These are phyloP conservation scores for Danielozyma ontarioensis DNA, from an alignment of 805 yeast species.

Conservation along the genomic window DNA sequence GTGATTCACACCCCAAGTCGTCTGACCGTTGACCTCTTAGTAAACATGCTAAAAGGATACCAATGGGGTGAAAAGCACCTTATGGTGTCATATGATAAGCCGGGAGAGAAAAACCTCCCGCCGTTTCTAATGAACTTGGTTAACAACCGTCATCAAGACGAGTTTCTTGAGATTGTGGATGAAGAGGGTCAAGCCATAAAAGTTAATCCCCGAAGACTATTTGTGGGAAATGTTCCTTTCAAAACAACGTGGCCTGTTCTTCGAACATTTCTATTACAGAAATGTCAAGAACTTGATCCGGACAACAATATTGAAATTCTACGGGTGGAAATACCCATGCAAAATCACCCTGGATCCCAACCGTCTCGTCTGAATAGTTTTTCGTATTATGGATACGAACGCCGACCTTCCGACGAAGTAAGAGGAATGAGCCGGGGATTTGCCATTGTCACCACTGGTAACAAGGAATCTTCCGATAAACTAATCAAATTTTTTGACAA, in stretches of 20 bases:
- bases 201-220: conserved; percentile 41
- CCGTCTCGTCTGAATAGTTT: no score
- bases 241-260: conserved; percentile 32
- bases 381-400: no score
- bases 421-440: conserved; percentile 45
- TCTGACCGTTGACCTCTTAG: background rate
- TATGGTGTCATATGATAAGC: background rate
- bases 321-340: conserved; percentile 40
- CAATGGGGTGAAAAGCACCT: background rate
- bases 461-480: conserved; percentile 41
- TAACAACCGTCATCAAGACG: conserved; percentile 1
- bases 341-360: conserved; percentile 4
- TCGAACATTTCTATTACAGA: conserved; percentile 20
- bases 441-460: conserved; percentile 54
- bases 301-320: conserved; percentile 18
- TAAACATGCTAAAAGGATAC: background rate
- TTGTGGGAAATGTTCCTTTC: conserved; percentile 55
- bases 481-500: conserved; percentile 50
- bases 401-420: background rate
- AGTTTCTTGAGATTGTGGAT: conserved; percentile 12
- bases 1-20: background rate
- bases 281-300: conserved; percentile 23
- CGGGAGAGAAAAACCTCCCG: background rate
- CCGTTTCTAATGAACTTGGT: background rate
- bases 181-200: conserved; percentile 24